Evolutionary conservation across 176 grass and related monocot species (phyloP).

Genomic region (Olyra latifolia): DNA sequence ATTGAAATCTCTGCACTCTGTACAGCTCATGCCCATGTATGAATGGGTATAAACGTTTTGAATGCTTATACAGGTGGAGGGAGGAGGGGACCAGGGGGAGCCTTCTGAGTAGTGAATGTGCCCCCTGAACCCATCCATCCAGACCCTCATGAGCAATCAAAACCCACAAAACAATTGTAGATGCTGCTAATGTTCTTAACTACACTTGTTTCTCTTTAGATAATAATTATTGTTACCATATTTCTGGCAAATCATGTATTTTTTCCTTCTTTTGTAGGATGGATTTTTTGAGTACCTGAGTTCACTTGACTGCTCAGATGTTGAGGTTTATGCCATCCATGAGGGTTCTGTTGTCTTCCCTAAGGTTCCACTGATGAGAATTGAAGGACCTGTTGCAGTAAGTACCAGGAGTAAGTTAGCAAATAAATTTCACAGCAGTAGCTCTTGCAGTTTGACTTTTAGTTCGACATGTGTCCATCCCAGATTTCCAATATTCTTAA

Average conservation of each 20-base stretch:
- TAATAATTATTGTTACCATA: neutral
- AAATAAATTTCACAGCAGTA: conserved; percentile 1
- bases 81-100: neutral
- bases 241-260: neutral
- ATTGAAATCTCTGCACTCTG: neutral
- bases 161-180: neutral
- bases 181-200: neutral
- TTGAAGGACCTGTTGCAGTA: conserved; percentile 95
- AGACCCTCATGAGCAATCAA: neutral
- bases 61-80: conserved; percentile 12
- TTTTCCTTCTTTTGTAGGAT: conserved; percentile 43
- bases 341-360: conserved; percentile 97
- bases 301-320: conserved; percentile 76
- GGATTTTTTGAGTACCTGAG: conserved; percentile 90
- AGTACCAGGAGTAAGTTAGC: conserved; percentile 43
- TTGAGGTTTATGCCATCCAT: conserved; percentile 86
- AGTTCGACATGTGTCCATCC: neutral
- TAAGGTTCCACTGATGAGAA: conserved; percentile 83
- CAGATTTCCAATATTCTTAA: neutral
- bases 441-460: neutral
- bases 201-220: neutral
- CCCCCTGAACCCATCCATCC: neutral
- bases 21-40: neutral
- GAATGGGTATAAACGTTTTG: neutral
- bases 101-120: neutral